Conservation (phyloP, 192 early-diverging fungal genomes). For the Dispira parvispora region DNA sequence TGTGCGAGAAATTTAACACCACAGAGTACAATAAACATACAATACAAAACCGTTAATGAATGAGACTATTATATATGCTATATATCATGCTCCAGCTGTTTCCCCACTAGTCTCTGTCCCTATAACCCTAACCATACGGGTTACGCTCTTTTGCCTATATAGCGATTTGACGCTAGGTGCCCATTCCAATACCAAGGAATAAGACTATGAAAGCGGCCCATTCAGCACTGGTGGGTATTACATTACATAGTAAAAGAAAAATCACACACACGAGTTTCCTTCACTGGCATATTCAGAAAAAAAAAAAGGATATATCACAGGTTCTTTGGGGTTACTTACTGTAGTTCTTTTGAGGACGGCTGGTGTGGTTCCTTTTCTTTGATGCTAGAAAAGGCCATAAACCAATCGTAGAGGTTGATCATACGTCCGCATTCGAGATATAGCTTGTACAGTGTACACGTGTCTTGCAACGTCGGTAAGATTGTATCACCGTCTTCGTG, state of each 20-base stretch:
- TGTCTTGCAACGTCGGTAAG: slow-evolving; percentile 57
- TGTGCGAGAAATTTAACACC: too few relatives aligned
- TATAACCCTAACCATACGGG: not conserved
- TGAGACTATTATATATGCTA: not conserved
- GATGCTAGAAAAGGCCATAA: slow-evolving; percentile 64
- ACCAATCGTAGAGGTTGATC: slow-evolving; percentile 93
- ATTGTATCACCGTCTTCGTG: slow-evolving; percentile 26
- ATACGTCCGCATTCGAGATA: slow-evolving; percentile 66
- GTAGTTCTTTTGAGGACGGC: slow-evolving; percentile 34
- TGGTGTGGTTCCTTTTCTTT: slow-evolving; percentile 39
- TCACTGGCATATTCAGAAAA: too few relatives aligned
- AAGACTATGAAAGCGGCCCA: too few relatives aligned
- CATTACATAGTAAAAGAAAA: too few relatives aligned
- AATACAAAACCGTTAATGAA: slow-evolving; percentile 2
- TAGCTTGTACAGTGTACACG: slow-evolving; percentile 74
- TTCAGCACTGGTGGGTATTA: not conserved
- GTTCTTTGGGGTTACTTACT: slow-evolving; percentile 25
- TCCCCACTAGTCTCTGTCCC: too few relatives aligned
- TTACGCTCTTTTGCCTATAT: not conserved
- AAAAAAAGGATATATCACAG: not conserved
- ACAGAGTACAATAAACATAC: not conserved
- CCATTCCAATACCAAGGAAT: too few relatives aligned
- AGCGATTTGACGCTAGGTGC: too few relatives aligned
- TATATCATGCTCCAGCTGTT: too few relatives aligned
- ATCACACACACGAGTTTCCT: too few relatives aligned